phyloP scores from a whole-genome alignment of 805 yeast genomes.

The Lipomyces sp. region DNA sequence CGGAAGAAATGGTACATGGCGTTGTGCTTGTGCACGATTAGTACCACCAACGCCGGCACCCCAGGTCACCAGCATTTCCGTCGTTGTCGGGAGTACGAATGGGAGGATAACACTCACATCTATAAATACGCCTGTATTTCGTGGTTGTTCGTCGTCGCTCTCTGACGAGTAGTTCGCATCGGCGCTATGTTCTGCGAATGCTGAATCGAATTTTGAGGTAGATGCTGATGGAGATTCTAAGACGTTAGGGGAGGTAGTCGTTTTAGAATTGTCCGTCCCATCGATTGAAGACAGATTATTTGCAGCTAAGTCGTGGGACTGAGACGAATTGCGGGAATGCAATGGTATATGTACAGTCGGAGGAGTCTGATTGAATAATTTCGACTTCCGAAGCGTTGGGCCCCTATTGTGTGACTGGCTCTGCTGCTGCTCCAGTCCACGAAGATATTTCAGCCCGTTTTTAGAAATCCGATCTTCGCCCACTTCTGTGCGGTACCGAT shows the following conservation, averaged over 20 bases:
- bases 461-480: slow-evolving; percentile 72
- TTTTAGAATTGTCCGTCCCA: neutral
- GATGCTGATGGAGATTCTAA: neutral
- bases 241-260: neutral
- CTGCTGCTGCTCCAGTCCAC: slow-evolving; percentile 42
- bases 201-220: neutral
- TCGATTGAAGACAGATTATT: neutral
- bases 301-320: neutral
- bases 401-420: slow-evolving; percentile 21
- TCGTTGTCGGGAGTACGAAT: slow-evolving; percentile 69
- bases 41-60: slow-evolving; percentile 76
- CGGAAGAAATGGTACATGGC: slow-evolving; percentile 75
- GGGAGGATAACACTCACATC: slow-evolving; percentile 49
- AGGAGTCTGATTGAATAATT: slow-evolving; percentile 28
- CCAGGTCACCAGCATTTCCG: slow-evolving; percentile 74
- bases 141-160: slow-evolving; percentile 23
- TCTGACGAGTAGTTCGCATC: neutral
- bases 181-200: neutral
- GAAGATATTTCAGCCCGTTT: slow-evolving; percentile 53
- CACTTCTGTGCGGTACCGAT: slow-evolving; percentile 82
- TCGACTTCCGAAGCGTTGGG: slow-evolving; percentile 16
- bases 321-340: slow-evolving; percentile 19
- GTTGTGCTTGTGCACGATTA: slow-evolving; percentile 56
- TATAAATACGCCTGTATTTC: slow-evolving; percentile 39
- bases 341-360: slow-evolving; percentile 16